Conservation (phyloP, 257 asterid species). For the Lycium barbarum region DNA sequence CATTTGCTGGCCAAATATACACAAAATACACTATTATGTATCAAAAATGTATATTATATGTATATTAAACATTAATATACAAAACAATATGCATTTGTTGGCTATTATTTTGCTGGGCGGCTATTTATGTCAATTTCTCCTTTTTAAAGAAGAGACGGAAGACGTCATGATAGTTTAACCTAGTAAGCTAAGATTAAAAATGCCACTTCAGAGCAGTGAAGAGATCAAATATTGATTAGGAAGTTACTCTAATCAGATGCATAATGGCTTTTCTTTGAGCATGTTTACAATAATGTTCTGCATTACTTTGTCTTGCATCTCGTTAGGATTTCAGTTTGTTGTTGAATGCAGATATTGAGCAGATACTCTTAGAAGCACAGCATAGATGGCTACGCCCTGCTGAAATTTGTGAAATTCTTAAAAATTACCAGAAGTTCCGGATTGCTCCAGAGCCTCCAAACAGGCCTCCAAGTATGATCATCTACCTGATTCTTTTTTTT, state of each 20-base stretch:
- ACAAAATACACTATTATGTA: too few relatives aligned
- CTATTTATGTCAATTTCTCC: too few relatives aligned
- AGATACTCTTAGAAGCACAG: constrained; percentile 81
- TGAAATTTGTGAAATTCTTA: constrained; percentile 87
- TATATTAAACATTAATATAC: too few relatives aligned
- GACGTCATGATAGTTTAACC: not conserved
- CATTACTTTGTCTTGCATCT: not conserved
- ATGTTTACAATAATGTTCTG: constrained; percentile 13
- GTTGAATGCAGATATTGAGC: constrained; percentile 77
- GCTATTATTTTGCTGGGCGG: too few relatives aligned
- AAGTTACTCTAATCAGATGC: constrained; percentile 4
- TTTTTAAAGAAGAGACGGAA: not conserved
- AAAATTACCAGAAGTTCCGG: constrained; percentile 66
- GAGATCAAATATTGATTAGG: not conserved
- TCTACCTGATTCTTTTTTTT: not conserved
- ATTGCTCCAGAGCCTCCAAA: constrained; percentile 82
- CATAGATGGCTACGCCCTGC: constrained; percentile 96
- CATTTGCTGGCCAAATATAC: too few relatives aligned
- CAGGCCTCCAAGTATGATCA: constrained; percentile 76
- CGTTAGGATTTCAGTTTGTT: constrained; percentile 14
- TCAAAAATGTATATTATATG: too few relatives aligned
- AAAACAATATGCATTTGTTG: too few relatives aligned
- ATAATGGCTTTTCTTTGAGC: not conserved
- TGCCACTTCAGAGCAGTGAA: not conserved
- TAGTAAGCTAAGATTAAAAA: not conserved